Conservation (phyloP, 2,329 filamentous ascomycete genomes). For the Apiospora rasikravindrae region DNA sequence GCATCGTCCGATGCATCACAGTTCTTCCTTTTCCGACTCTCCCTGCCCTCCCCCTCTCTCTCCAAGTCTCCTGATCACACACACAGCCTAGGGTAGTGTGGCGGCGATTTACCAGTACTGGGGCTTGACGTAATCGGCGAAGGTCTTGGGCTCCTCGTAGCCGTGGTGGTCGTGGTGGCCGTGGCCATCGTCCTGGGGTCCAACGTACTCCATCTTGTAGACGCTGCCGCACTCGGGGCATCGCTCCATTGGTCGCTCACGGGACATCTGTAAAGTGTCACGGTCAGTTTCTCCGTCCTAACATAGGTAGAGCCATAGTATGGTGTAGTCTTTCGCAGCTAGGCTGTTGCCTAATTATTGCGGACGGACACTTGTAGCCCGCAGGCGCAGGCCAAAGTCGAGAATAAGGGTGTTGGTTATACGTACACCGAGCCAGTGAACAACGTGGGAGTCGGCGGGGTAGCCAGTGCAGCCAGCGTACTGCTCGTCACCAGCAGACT, state of each 20-base stretch:
- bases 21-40: neutral
- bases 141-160: conserved; percentile 89
- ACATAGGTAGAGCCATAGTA: conserved; percentile 18
- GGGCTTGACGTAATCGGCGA: conserved; percentile 94
- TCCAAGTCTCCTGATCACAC: conserved; percentile 13
- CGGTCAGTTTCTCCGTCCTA: neutral
- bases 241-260: conserved; percentile 89
- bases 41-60: neutral
- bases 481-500: conserved; percentile 93
- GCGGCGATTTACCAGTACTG: conserved; percentile 73
- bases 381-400: neutral
- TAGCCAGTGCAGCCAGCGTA: conserved; percentile 94
- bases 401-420: neutral
- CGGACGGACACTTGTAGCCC: too few relatives aligned
- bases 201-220: conserved; percentile 98
- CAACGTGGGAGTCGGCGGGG: conserved; percentile 89
- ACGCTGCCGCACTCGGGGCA: conserved; percentile 96
- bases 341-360: neutral
- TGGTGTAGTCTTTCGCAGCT: conserved; percentile 22
- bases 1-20: neutral
- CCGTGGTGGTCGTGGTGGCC: conserved; percentile 62
- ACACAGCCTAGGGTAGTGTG: neutral
- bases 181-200: conserved; percentile 76
- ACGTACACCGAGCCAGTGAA: conserved; percentile 88
- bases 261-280: conserved; percentile 67